Evolutionary conservation across 78 protist genomes (phyloP).

Genomic region (Planoprotostelium fungivorum): DNA sequence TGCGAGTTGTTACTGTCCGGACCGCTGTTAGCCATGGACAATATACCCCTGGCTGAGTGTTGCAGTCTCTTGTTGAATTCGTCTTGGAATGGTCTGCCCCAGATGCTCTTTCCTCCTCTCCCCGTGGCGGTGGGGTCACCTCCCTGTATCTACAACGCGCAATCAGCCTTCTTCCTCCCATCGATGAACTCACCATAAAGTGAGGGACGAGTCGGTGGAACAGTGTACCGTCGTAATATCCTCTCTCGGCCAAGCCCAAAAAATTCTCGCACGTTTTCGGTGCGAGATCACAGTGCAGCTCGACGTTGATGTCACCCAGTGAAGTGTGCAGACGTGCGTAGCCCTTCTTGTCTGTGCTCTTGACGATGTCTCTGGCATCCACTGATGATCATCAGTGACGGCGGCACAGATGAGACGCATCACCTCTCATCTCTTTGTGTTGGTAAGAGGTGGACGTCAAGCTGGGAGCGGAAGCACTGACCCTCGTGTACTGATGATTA

Average conservation of each 20-base stretch:
- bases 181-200: conserved; percentile 52
- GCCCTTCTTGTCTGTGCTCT: conserved; percentile 49
- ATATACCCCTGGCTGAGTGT: conserved; percentile 69
- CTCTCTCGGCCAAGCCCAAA: conserved; percentile 17
- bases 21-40: conserved; percentile 83
- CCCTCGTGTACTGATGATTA: conserved; percentile 17
- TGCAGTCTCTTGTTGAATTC: conserved; percentile 46
- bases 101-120: conserved; percentile 73
- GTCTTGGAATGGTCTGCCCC: conserved; percentile 64
- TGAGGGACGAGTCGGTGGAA: conserved; percentile 80
- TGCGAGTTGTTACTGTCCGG: conserved; percentile 70
- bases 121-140: conserved; percentile 86
- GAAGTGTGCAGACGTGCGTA: conserved; percentile 61
- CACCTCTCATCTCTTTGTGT: neutral
- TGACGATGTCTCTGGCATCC: conserved; percentile 27
- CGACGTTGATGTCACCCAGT: conserved; percentile 69
- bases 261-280: conserved; percentile 87
- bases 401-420: no score
- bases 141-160: conserved; percentile 46
- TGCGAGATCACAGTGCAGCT: conserved; percentile 64
- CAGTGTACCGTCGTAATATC: conserved; percentile 56
- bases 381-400: no score
- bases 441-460: conserved; percentile 5
- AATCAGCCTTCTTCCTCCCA: neutral
- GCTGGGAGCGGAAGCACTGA: conserved; percentile 11